A percentile compares a stretch with the other conserved stretches of the same genome.
Evolutionary conservation across 2,329 filamentous ascomycete genomes (phyloP).

Genomic region (Pseudogymnoascus destructans): DNA sequence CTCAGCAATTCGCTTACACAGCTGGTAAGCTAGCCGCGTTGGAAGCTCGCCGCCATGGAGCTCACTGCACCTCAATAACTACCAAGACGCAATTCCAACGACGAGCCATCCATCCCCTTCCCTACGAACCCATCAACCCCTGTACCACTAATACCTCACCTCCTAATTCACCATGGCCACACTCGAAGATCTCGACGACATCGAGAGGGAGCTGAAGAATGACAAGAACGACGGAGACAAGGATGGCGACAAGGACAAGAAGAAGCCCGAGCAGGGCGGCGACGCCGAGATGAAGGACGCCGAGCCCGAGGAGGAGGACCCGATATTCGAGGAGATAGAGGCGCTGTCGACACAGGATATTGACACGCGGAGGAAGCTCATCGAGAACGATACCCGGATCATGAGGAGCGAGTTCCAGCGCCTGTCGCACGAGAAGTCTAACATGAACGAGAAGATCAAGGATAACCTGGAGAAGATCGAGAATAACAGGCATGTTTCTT

Average conservation of each 20-base stretch:
- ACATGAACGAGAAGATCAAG: slow-evolving; percentile 98
- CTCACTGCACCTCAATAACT: slow-evolving; percentile 10
- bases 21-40: slow-evolving; percentile 1
- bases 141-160: not conserved
- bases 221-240: slow-evolving; percentile 44
- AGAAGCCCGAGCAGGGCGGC: slow-evolving; percentile 45
- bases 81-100: slow-evolving; percentile 4
- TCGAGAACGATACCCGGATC: slow-evolving; percentile 96
- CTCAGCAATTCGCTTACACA: slow-evolving; percentile 4
- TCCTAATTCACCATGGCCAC: slow-evolving; percentile 48
- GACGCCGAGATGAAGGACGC: slow-evolving; percentile 63
- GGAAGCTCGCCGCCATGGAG: slow-evolving; percentile 5
- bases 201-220: slow-evolving; percentile 58
- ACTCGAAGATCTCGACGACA: slow-evolving; percentile 63
- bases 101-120: not conserved
- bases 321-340: slow-evolving; percentile 87
- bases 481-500: slow-evolving; percentile 68
- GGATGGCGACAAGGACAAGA: slow-evolving; percentile 42
- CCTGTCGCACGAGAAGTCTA: slow-evolving; percentile 84
- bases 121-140: slow-evolving; percentile 2
- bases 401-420: slow-evolving; percentile 97
- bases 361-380: slow-evolving; percentile 71
- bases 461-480: slow-evolving; percentile 98
- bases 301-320: slow-evolving; percentile 62
- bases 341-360: slow-evolving; percentile 91